Percentiles rank a stretch among this genome's conserved stretches.
These are phyloP conservation scores for Cryptococcus wingfieldii DNA, from an alignment of 1,284 basidiomycete genomes.

Conservation along the genomic window DNA sequence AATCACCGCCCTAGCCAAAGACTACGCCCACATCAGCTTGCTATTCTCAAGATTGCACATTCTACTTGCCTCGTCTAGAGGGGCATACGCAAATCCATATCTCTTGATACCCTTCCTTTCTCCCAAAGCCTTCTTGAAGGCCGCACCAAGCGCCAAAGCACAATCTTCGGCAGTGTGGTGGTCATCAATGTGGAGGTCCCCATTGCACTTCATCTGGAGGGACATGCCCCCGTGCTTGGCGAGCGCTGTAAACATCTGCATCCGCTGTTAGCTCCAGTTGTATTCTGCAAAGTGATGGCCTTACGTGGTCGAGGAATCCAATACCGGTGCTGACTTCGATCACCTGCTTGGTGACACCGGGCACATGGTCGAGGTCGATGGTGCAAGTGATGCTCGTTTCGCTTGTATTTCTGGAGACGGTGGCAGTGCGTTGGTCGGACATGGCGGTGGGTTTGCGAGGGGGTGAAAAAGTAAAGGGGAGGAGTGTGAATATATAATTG, in stretches of 20 bases:
- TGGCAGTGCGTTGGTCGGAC: constrained; percentile 55
- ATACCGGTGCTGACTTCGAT: constrained; percentile 93
- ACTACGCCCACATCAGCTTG: constrained; percentile 53
- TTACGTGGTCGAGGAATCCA: constrained; percentile 95
- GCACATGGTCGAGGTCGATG: constrained; percentile 75
- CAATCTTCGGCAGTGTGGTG: constrained; percentile 98
- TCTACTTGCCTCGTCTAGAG: constrained; percentile 80
- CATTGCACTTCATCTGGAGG: constrained; percentile 81
- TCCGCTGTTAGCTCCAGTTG: not conserved
- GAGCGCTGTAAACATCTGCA: constrained; percentile 85
- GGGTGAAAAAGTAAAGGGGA: not conserved
- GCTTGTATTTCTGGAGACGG: constrained; percentile 78
- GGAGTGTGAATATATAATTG: not conserved
- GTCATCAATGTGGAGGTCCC: constrained; percentile 97
- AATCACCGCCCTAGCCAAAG: constrained; percentile 89
- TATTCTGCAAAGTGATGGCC: constrained; percentile 17
- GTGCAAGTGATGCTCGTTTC: constrained; percentile 86
- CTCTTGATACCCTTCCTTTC: constrained; percentile 91
- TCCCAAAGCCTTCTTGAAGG: constrained; percentile 93
- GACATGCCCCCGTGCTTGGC: constrained; percentile 93
- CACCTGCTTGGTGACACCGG: constrained; percentile 62
- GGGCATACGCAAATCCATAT: constrained; percentile 95
- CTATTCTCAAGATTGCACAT: too few species aligned
- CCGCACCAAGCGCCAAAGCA: constrained; percentile 85
- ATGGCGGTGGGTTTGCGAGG: constrained; percentile 29